phyloP scores from a whole-genome alignment of 2,329 filamentous ascomycete species.

The Trichoderma sp. region DNA sequence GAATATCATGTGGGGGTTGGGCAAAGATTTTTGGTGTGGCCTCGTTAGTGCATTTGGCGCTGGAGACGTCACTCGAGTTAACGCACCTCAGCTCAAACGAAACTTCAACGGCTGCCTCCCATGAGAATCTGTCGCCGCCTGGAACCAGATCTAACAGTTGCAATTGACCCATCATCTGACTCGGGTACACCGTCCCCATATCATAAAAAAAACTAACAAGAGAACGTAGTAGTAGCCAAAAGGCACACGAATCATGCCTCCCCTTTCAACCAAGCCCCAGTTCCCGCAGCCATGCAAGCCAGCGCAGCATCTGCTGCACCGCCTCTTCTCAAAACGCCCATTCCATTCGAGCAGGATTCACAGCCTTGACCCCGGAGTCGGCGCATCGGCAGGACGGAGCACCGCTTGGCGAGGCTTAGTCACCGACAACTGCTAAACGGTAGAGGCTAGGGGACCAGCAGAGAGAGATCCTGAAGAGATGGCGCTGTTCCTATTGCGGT shows the following conservation, averaged over 20 bases:
- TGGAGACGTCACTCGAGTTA: background rate
- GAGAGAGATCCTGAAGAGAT: background rate
- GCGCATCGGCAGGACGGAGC: background rate
- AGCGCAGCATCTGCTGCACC: conserved; percentile 5
- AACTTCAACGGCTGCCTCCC: background rate
- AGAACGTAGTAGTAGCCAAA: background rate
- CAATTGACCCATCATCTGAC: background rate
- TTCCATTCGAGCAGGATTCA: conserved; percentile 14
- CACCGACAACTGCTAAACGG: background rate
- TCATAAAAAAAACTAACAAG: background rate
- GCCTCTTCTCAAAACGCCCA: conserved; percentile 13
- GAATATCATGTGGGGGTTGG: conserved; percentile 15
- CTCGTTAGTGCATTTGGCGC: conserved; percentile 7
- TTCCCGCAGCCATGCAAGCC: background rate
- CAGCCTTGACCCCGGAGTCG: background rate
- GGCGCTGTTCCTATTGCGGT: conserved; percentile 10
- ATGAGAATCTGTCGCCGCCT: no score
- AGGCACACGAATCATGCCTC: background rate
- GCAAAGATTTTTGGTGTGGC: conserved; percentile 17
- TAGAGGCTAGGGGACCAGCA: background rate
- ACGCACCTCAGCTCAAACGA: no score
- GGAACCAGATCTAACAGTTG: background rate
- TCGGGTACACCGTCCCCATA: conserved; percentile 13
- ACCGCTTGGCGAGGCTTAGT: background rate
- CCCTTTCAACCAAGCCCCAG: conserved; percentile 1